Evolutionary conservation across 257 asterid genomes (phyloP).

Genomic region (Leonotis leonurus): DNA sequence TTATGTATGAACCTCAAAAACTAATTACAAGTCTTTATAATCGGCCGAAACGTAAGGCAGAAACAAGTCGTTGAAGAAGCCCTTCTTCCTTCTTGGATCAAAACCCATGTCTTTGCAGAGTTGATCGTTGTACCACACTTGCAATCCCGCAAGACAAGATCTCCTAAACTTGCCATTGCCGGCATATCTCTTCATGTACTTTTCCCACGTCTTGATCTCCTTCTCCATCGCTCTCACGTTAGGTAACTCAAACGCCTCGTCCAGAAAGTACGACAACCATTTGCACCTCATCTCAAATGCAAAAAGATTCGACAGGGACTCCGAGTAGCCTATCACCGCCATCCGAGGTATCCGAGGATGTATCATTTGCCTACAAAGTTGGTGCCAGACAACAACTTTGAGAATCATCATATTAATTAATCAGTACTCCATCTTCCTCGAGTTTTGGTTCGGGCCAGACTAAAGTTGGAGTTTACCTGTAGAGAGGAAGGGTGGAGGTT

Average conservation of each 20-base stretch:
- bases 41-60: constrained; percentile 41
- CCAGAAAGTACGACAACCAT: constrained; percentile 27
- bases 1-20: no score
- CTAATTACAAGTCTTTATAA: constrained; percentile 18
- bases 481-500: constrained; percentile 39
- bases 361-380: constrained; percentile 36
- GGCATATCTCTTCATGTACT: constrained; percentile 23
- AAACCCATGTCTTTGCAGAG: constrained; percentile 49
- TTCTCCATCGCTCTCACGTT: constrained; percentile 32
- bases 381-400: not conserved
- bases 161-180: constrained; percentile 18
- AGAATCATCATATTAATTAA: no score
- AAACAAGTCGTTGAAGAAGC: constrained; percentile 35
- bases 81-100: constrained; percentile 52
- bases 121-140: constrained; percentile 50
- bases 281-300: constrained; percentile 33
- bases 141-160: constrained; percentile 32
- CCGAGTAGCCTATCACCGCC: constrained; percentile 50
- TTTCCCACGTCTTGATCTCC: constrained; percentile 30
- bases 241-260: constrained; percentile 20
- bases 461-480: no score
- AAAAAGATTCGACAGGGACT: constrained; percentile 32
- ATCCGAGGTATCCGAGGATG: constrained; percentile 62
- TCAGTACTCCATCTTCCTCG: no score
- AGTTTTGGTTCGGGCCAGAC: no score